A percentile compares a stretch with the other conserved stretches of the same genome.
Evolutionary conservation across 78 protist species (phyloP).

Genomic region (Monocercomonoides exilis): DNA sequence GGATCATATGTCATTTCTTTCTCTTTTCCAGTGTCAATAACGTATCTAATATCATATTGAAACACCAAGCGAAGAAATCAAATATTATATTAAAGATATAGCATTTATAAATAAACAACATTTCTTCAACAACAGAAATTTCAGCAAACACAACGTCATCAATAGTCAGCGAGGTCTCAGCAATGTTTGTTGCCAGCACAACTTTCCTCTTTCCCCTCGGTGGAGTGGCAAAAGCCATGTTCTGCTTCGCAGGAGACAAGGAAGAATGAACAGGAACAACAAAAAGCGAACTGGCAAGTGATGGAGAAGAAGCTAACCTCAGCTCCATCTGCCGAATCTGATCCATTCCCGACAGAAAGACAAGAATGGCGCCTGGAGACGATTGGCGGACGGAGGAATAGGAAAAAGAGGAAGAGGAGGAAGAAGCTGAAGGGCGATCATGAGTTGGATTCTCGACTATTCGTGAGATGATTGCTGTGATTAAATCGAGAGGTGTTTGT

Average conservation of each 20-base stretch:
- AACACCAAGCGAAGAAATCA: too few relatives aligned
- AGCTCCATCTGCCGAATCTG: neutral
- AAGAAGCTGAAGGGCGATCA: neutral
- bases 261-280: constrained; percentile 13
- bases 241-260: constrained; percentile 12
- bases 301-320: neutral
- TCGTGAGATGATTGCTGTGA: neutral
- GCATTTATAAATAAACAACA: too few relatives aligned
- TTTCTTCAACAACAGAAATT: too few relatives aligned
- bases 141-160: too few relatives aligned
- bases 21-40: neutral
- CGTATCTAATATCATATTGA: too few relatives aligned
- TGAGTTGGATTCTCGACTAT: neutral
- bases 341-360: constrained; percentile 7
- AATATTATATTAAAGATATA: too few relatives aligned
- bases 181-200: neutral
- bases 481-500: neutral
- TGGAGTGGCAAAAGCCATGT: neutral
- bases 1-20: neutral
- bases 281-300: neutral
- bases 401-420: neutral
- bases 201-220: constrained; percentile 18
- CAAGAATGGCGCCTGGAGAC: neutral
- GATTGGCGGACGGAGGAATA: too few relatives aligned
- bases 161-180: neutral